A percentile compares a stretch with the other conserved stretches of the same genome.
Evolutionary conservation across 805 yeast genomes (phyloP).

Genomic region (Alloascoidea hylecoeti): DNA sequence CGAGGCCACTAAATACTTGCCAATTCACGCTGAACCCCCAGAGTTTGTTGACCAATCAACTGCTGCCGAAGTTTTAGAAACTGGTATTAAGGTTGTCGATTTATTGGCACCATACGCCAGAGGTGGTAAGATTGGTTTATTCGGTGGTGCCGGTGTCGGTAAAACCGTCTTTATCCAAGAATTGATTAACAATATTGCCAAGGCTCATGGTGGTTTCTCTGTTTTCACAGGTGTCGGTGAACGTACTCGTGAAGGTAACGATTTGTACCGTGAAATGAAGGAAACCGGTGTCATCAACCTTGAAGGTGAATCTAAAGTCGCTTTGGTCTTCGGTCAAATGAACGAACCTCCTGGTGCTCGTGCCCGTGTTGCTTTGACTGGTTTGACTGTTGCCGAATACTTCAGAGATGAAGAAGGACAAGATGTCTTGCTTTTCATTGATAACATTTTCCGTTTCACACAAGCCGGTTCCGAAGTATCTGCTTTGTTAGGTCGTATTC

Average conservation of each 20-base stretch:
- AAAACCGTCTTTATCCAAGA: slow-evolving; percentile 99
- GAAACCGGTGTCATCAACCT: slow-evolving; percentile 99
- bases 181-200: slow-evolving; percentile 98
- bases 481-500: slow-evolving; percentile 99
- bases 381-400: slow-evolving; percentile 99
- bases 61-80: slow-evolving; percentile 94
- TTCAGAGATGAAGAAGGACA: slow-evolving; percentile 99
- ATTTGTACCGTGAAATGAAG: slow-evolving; percentile 99
- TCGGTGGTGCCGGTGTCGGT: slow-evolving; percentile 99
- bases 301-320: slow-evolving; percentile 99
- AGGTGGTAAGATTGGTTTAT: slow-evolving; percentile 99
- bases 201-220: slow-evolving; percentile 99
- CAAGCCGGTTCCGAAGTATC: slow-evolving; percentile 99
- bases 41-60: slow-evolving; percentile 94
- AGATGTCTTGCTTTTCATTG: slow-evolving; percentile 98
- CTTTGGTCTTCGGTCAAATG: slow-evolving; percentile 99
- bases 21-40: slow-evolving; percentile 99
- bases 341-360: slow-evolving; percentile 99
- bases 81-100: slow-evolving; percentile 99
- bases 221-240: slow-evolving; percentile 99
- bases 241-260: slow-evolving; percentile 99
- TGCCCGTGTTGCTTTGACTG: slow-evolving; percentile 99
- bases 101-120: slow-evolving; percentile 98
- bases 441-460: slow-evolving; percentile 99
- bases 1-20: slow-evolving; percentile 82